These are phyloP conservation scores for Metschnikowia peoriensis DNA, from an alignment of 805 yeast species.

Conservation along the genomic window DNA sequence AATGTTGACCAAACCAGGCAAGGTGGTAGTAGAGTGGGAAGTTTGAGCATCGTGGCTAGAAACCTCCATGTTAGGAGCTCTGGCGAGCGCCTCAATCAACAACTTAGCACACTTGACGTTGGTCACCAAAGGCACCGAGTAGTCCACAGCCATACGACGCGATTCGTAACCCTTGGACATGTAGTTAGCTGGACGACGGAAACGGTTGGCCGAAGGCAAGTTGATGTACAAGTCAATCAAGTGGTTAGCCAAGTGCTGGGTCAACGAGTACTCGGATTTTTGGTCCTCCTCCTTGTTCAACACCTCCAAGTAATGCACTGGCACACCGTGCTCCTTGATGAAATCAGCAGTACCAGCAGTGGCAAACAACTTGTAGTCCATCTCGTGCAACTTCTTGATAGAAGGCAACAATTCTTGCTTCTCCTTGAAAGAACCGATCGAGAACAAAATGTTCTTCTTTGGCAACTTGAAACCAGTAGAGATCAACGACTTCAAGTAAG, in stretches of 20 bases:
- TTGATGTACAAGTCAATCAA: constrained; percentile 94
- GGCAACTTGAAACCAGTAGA: constrained; percentile 96
- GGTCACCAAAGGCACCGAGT: constrained; percentile 95
- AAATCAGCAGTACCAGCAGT: constrained; percentile 99
- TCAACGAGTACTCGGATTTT: constrained; percentile 90
- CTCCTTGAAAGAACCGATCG: constrained; percentile 96
- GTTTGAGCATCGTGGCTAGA: constrained; percentile 84
- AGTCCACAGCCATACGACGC: constrained; percentile 99
- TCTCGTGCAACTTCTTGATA: constrained; percentile 70
- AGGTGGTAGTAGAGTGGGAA: constrained; percentile 73
- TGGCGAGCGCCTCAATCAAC: constrained; percentile 87
- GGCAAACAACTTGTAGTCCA: constrained; percentile 91
- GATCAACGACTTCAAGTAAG: constrained; percentile 88
- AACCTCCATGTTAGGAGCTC: constrained; percentile 66
- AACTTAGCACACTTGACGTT: constrained; percentile 97
- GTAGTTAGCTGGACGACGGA: constrained; percentile 98
- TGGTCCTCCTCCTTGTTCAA: constrained; percentile 71
- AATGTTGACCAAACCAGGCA: constrained; percentile 87
- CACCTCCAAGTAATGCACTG: constrained; percentile 93
- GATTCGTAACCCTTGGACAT: constrained; percentile 96
- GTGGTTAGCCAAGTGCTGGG: constrained; percentile 95
- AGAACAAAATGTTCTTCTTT: constrained; percentile 87
- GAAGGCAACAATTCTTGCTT: constrained; percentile 91
- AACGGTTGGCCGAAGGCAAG: constrained; percentile 94
- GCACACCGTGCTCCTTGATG: constrained; percentile 89